Conservation (phyloP, 805 yeast genomes). For the Saccharomycopsis selenospora region DNA sequence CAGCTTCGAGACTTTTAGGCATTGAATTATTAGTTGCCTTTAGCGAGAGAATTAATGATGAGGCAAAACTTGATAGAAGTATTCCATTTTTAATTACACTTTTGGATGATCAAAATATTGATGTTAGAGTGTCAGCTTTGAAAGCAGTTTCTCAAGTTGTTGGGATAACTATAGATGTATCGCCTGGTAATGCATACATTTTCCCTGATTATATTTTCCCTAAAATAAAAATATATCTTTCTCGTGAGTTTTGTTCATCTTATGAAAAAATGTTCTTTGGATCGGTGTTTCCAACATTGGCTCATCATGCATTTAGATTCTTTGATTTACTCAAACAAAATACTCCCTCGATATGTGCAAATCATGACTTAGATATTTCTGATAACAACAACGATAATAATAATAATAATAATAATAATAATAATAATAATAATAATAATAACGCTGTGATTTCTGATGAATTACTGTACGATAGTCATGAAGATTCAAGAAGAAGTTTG, state of each 20-base stretch:
- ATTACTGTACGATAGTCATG: conserved; percentile 23
- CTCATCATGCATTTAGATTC: conserved; percentile 54
- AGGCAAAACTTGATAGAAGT: conserved; percentile 76
- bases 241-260: conserved; percentile 31
- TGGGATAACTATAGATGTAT: conserved; percentile 51
- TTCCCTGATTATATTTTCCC: conserved; percentile 83
- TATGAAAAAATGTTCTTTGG: conserved; percentile 66
- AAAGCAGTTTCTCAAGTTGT: conserved; percentile 61
- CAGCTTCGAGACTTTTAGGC: conserved; percentile 56
- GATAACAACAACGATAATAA: conserved; percentile 21
- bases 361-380: conserved; percentile 38
- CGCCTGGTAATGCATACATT: conserved; percentile 67
- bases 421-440: background rate
- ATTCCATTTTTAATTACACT: conserved; percentile 73
- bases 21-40: conserved; percentile 71
- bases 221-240: conserved; percentile 42
- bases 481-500: conserved; percentile 36
- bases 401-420: background rate
- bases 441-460: no score
- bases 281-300: conserved; percentile 63
- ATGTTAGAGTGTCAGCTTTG: conserved; percentile 62
- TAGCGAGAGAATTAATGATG: conserved; percentile 72
- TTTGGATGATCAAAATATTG: conserved; percentile 58
- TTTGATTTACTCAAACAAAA: conserved; percentile 48
- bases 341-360: no score